Evolutionary conservation across 1,284 basidiomycete species (phyloP), one percentile per base, ranked within the genome.

Genomic region (Puccinia horiana): DNA sequence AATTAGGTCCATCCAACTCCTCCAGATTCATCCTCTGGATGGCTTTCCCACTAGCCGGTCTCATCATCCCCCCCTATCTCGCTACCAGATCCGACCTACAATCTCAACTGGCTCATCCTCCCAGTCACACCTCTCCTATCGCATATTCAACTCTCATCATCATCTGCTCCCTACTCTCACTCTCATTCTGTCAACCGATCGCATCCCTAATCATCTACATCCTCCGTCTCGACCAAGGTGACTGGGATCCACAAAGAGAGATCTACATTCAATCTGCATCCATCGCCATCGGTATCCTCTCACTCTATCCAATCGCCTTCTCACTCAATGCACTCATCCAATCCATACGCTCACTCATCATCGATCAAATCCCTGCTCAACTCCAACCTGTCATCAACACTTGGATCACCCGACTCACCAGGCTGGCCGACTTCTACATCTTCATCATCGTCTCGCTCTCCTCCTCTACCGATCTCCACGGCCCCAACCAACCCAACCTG

Each of bases 111-210:
- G 26, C 20, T 4, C 69, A 80, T 47, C 47, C n/a, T n/a, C n/a
- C n/a, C n/a, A n/a, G 78, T 11, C 0, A 69, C 14, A 52, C 49
- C 16, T 26, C n/a, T 20, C 58, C 40, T 18, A 70, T 80, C 32
- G 20, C 37, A 9, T 32, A n/a, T 16, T 40, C 67, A 26, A 61
- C 67, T 23, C 37, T 35, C 11, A 29, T 73, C 52, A 11, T 73
- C 37, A 52, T 47, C 29, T 18, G 35, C 78, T 72, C 78, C 11
- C 37, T 80, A 3, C 42, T 80, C 14, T 58, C 78, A 1, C 42
- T 80, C 26, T 70, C 78, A 18, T 73, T 80, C 40, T 80, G 47
- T 44, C 69, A 61, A 23, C 78, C 78, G 16, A 37, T 80, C 14
- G 78, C 29, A 23, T 1, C 52, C 3, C 4, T 63, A 18, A 2